phyloP scores from a whole-genome alignment of 768 basidiomycete species.

The Coprinopsis cinerea region DNA sequence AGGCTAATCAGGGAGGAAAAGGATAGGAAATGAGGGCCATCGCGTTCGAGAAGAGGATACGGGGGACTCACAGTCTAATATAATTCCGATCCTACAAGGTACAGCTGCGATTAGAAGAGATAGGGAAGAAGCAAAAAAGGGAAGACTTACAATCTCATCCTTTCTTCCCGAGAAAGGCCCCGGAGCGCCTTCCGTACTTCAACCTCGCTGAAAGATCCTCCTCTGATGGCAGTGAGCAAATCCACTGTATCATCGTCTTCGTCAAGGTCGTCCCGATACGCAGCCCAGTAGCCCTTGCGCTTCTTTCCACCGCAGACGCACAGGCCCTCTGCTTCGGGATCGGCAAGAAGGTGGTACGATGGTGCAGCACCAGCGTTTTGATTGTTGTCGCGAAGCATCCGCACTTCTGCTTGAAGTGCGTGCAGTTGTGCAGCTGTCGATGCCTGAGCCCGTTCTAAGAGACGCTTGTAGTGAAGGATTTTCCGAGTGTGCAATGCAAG shows the following conservation, averaged over 20 bases:
- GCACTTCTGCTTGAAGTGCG: conserved; percentile 77
- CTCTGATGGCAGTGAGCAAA: conserved; percentile 40
- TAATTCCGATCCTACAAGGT: conserved; percentile 46
- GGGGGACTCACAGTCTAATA: conserved; percentile 47
- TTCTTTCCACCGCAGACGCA: conserved; percentile 59
- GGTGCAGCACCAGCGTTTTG: conserved; percentile 16
- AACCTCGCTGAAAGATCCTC: conserved; percentile 65
- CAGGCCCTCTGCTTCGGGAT: conserved; percentile 22
- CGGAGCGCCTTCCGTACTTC: conserved; percentile 63
- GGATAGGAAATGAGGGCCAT: background rate
- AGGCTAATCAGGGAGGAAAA: too few species aligned
- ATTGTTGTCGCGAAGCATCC: conserved; percentile 48
- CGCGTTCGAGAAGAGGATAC: background rate
- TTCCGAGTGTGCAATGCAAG: conserved; percentile 45
- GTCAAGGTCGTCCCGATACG: conserved; percentile 50
- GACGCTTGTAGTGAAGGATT: conserved; percentile 68
- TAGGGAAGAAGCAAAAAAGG: background rate
- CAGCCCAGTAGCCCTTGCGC: conserved; percentile 67
- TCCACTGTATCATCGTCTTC: conserved; percentile 37
- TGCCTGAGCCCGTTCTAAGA: conserved; percentile 76
- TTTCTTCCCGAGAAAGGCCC: conserved; percentile 55
- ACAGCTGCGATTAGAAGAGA: conserved; percentile 1
- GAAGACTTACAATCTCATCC: conserved; percentile 64
- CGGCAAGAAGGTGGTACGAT: conserved; percentile 17
- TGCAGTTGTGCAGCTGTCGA: conserved; percentile 78